phyloP scores from a whole-genome alignment of 202 grass and related monocot species.

The Carex arenaria region DNA sequence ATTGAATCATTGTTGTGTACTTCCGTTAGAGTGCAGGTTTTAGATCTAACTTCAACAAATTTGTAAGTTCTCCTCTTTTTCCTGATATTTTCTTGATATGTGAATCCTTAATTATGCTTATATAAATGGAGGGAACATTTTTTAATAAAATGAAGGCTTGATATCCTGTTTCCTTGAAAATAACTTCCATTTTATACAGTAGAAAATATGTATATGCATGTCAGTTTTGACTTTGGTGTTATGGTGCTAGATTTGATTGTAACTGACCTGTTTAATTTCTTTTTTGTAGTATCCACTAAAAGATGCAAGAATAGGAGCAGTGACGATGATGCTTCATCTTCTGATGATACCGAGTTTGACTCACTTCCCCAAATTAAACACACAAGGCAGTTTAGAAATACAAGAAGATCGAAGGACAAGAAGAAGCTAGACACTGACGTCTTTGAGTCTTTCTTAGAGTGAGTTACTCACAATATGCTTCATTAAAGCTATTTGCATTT shows the following conservation, averaged over 20 bases:
- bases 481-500: neutral
- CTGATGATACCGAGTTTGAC: neutral
- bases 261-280: neutral
- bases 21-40: neutral
- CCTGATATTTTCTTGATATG: neutral
- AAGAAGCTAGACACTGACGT: conserved; percentile 62
- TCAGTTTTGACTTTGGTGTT: neutral
- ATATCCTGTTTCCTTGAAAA: neutral
- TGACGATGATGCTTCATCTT: neutral
- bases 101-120: neutral
- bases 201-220: neutral
- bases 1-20: neutral
- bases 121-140: neutral
- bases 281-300: conserved; percentile 9
- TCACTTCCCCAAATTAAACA: conserved; percentile 20
- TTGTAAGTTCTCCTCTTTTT: neutral
- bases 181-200: neutral
- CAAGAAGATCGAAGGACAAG: conserved; percentile 31
- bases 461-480: conserved; percentile 23
- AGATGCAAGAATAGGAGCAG: conserved; percentile 2
- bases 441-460: conserved; percentile 87
- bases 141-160: neutral
- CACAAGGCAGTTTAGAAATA: conserved; percentile 32
- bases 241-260: neutral
- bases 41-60: neutral